phyloP scores from a whole-genome alignment of 352 stramenopile genomes.

The Phytopythium litorale region DNA sequence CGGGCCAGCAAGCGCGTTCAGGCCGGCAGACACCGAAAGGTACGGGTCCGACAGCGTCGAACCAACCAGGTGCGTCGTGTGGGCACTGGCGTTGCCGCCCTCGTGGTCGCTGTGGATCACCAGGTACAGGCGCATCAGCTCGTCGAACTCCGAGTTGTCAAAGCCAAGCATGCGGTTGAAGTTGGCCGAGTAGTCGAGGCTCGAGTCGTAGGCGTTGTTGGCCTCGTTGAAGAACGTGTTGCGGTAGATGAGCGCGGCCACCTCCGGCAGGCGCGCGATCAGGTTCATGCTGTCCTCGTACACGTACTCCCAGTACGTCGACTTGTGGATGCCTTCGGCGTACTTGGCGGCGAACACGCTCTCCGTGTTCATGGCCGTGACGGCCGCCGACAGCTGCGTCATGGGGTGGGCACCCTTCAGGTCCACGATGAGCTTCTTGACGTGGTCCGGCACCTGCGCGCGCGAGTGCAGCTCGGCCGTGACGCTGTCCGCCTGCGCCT shows the following conservation, averaged over 20 bases:
- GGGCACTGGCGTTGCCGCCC: constrained; percentile 97
- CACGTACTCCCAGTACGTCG: constrained; percentile 96
- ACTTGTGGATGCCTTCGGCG: constrained; percentile 96
- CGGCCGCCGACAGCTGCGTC: constrained; percentile 96
- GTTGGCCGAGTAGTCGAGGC: constrained; percentile 98
- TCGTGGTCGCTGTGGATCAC: constrained; percentile 99
- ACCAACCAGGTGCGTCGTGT: constrained; percentile 98
- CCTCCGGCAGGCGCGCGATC: constrained; percentile 95
- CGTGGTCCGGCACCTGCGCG: constrained; percentile 93
- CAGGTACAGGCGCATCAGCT: constrained; percentile 99
- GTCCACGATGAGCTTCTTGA: constrained; percentile 93
- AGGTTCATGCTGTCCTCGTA: constrained; percentile 99
- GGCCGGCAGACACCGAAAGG: constrained; percentile 94
- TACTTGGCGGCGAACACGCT: constrained; percentile 97
- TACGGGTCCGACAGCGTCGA: constrained; percentile 98
- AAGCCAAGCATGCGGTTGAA: constrained; percentile 99
- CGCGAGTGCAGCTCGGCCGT: constrained; percentile 95
- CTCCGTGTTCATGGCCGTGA: constrained; percentile 94
- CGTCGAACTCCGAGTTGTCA: constrained; percentile 95
- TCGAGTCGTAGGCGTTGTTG: constrained; percentile 90
- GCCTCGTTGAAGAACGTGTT: constrained; percentile 98
- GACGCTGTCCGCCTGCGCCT: constrained; percentile 93
- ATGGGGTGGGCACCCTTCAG: constrained; percentile 99
- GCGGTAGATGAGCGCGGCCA: constrained; percentile 98
- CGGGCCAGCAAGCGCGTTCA: constrained; percentile 97